Conservation (phyloP, 2,329 filamentous ascomycete genomes). For the Pseudogymnoascus verrucosus region DNA sequence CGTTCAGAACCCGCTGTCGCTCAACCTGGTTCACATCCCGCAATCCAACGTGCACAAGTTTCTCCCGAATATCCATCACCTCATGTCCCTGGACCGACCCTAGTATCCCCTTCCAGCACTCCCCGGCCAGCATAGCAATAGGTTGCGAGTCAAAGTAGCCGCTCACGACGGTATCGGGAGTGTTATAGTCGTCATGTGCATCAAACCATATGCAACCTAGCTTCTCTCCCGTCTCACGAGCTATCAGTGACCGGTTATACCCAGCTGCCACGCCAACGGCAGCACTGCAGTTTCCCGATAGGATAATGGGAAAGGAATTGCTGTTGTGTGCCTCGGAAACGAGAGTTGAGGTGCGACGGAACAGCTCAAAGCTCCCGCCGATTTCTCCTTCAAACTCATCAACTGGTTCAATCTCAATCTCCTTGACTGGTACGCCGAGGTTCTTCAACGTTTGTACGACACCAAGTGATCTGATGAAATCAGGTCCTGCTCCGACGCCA, state of each 20-base stretch:
- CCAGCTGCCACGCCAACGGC: conserved; percentile 32
- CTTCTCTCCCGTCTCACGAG: conserved; percentile 12
- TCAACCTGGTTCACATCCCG: conserved; percentile 26
- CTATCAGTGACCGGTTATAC: conserved; percentile 12
- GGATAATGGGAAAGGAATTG: conserved; percentile 31
- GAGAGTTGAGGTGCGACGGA: conserved; percentile 30
- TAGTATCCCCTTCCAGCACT: conserved; percentile 27
- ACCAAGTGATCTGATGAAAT: conserved; percentile 26
- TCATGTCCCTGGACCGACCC: conserved; percentile 27
- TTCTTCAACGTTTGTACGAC: conserved; percentile 24
- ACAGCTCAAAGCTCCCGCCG: conserved; percentile 32
- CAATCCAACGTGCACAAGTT: conserved; percentile 24
- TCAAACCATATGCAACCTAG: conserved; percentile 35
- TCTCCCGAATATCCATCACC: conserved; percentile 16
- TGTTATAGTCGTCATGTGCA: conserved; percentile 36
- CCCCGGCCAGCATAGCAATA: conserved; percentile 30
- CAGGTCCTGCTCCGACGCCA: conserved; percentile 32
- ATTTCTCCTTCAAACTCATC: conserved; percentile 34
- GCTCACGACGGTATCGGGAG: conserved; percentile 28
- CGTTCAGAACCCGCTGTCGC: conserved; percentile 25
- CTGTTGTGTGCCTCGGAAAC: conserved; percentile 24
- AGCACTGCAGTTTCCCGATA: conserved; percentile 34
- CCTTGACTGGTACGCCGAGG: conserved; percentile 20
- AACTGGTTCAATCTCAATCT: conserved; percentile 25
- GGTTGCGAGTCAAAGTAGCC: conserved; percentile 33